Base-by-base conservation (phyloP, 305 asterid species). In the Fraxinus xanthoxyloides region DNA sequence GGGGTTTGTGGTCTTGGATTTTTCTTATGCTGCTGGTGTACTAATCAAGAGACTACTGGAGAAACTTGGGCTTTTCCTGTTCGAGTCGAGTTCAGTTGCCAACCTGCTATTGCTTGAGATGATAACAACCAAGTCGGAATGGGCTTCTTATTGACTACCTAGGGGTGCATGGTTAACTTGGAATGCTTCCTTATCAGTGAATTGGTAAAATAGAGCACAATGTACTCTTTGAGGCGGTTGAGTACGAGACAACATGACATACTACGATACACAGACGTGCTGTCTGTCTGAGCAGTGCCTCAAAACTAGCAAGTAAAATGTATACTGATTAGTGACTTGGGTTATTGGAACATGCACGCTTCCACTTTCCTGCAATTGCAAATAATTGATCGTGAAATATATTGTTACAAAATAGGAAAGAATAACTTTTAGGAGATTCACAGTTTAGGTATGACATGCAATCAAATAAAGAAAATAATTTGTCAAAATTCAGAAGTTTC, bases 11-110 rank as follows among this genome's bases (percentile, higher is more conserved):
- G 93, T 80, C 77, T 91, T 95, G 0, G 98, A 97, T 5, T 85
- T 92, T 35, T 89, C 95, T 0, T 95, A 88, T 63, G 96, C 88
- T 26, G 96, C 92, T 7, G 98, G 98, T 8, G 79, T 61, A 36
- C 76, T 92, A 46, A 84, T 89, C 67, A 90, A 86, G 40, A 87
- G 90, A 34, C 85, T 95, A 17, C 79, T 95, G 84, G 87, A 85
- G 81, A 87, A 89, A 88, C 85, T 90, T 10, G 93, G 91, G 48
- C 15, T 40, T 40, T 40, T 40, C 31, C 63, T 90, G 81, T 92
- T 92, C 78, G 51, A 83, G 75, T 17, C 95, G 19, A 84, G 86
- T 82, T 74, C 94, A 2, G 77, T 79, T 54, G 56, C 86, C 61
- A 75, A 76, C 79, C 26, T 86, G 75, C 23, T 72, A 46, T 35